Evolutionary conservation across 2,329 filamentous ascomycete species (phyloP).

Genomic region (Penicillium sp.): DNA sequence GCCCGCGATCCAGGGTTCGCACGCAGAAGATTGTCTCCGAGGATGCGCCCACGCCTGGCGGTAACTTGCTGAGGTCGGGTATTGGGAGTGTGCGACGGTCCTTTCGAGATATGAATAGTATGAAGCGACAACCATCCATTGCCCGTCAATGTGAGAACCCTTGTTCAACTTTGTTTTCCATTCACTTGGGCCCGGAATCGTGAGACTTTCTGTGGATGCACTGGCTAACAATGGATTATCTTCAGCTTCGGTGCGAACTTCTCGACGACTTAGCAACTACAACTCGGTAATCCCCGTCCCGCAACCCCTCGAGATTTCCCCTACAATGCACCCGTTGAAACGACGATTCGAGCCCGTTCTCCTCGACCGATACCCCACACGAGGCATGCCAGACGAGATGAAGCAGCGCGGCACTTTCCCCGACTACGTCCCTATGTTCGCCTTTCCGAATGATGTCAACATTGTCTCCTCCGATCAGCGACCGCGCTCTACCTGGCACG

Average conservation of each 20-base stretch:
- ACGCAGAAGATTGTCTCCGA: slow-evolving; percentile 79
- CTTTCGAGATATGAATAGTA: slow-evolving; percentile 90
- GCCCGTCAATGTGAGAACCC: slow-evolving; percentile 66
- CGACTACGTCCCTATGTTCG: slow-evolving; percentile 98
- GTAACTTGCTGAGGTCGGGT: slow-evolving; percentile 52
- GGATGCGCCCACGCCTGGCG: slow-evolving; percentile 53
- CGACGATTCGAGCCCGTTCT: slow-evolving; percentile 94
- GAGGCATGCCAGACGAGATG: slow-evolving; percentile 74
- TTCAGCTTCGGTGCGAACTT: slow-evolving; percentile 69
- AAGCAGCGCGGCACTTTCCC: slow-evolving; percentile 82
- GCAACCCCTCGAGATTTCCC: slow-evolving; percentile 82
- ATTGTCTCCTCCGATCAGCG: slow-evolving; percentile 94
- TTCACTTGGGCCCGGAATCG: not conserved
- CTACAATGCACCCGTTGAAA: slow-evolving; percentile 93
- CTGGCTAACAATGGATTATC: not conserved
- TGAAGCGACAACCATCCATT: slow-evolving; percentile 78
- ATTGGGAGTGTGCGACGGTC: slow-evolving; percentile 88
- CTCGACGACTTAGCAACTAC: slow-evolving; percentile 90
- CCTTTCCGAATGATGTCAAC: slow-evolving; percentile 96
- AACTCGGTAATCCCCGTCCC: slow-evolving; percentile 96
- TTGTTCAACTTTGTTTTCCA: not conserved
- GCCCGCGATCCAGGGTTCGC: slow-evolving; percentile 73
- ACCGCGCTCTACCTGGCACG: slow-evolving; percentile 96
- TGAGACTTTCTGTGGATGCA: not conserved
- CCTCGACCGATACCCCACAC: slow-evolving; percentile 87